Conservation (phyloP, 179 eudicot genomes). For the Corrigiola litoralis region DNA sequence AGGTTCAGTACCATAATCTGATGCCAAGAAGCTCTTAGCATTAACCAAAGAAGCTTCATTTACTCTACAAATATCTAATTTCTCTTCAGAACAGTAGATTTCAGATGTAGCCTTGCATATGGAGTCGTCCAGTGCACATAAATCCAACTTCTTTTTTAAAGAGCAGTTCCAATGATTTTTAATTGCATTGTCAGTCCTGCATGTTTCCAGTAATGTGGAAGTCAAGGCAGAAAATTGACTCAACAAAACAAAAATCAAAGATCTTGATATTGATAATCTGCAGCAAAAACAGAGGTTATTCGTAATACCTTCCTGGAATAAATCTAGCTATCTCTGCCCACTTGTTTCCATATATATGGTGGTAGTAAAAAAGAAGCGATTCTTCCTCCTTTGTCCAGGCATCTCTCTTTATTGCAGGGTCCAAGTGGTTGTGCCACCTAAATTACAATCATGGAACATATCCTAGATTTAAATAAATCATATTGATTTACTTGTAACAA, state of each 20-base stretch:
- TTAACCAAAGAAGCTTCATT: slow-evolving; percentile 7
- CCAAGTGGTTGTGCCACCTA: slow-evolving; percentile 96
- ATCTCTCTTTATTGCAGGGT: slow-evolving; percentile 83
- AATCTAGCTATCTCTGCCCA: slow-evolving; percentile 94
- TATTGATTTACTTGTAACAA: neutral
- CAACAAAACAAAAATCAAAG: neutral
- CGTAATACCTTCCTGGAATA: slow-evolving; percentile 82
- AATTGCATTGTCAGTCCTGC: slow-evolving; percentile 88
- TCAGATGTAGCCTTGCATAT: slow-evolving; percentile 17
- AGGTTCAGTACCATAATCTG: slow-evolving; percentile 24
- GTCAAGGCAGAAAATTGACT: too few relatives aligned
- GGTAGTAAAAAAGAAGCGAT: slow-evolving; percentile 59
- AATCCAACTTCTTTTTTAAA: slow-evolving; percentile 56
- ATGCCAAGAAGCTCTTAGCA: slow-evolving; percentile 4
- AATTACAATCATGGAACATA: slow-evolving; percentile 1
- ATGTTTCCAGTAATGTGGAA: neutral
- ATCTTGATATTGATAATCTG: neutral
- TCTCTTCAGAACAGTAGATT: slow-evolving; percentile 15
- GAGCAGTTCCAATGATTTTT: slow-evolving; percentile 95
- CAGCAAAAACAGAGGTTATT: neutral
- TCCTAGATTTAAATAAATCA: neutral
- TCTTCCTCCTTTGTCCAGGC: slow-evolving; percentile 90
- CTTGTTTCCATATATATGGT: slow-evolving; percentile 68
- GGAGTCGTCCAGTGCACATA: slow-evolving; percentile 19
- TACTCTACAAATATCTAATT: slow-evolving; percentile 11